phyloP scores from a whole-genome alignment of 371 early-diverging fungal genomes.

The Mortierella sp. region DNA sequence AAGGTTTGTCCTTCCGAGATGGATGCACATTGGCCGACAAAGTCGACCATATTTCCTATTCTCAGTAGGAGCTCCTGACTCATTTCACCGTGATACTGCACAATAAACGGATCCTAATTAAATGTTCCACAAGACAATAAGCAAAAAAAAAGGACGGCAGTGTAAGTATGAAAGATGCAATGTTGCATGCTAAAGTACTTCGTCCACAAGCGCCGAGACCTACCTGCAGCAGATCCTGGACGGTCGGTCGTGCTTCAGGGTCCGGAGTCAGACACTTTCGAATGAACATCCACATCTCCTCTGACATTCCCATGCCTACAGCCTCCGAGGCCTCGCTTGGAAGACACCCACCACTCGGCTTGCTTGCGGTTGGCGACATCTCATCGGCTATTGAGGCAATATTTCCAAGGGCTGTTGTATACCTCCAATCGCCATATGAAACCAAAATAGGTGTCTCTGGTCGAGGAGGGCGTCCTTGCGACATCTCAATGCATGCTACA shows the following conservation, averaged over 20 bases:
- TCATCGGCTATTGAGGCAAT: conserved; percentile 47
- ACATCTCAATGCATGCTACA: conserved; percentile 63
- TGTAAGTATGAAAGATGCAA: neutral
- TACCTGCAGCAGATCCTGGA: conserved; percentile 53
- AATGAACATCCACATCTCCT: conserved; percentile 62
- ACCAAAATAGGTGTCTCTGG: conserved; percentile 38
- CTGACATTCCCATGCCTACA: conserved; percentile 58
- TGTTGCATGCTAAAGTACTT: neutral
- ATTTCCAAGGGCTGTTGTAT: neutral
- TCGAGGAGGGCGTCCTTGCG: conserved; percentile 45
- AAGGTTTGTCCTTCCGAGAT: conserved; percentile 15
- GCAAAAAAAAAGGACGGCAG: neutral
- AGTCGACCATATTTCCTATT: conserved; percentile 42
- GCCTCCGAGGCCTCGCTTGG: conserved; percentile 6
- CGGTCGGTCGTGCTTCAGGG: conserved; percentile 67
- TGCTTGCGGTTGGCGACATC: conserved; percentile 47
- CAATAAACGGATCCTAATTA: conserved; percentile 55
- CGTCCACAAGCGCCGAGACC: neutral
- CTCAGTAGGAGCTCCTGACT: conserved; percentile 27
- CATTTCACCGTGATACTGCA: neutral
- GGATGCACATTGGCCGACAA: conserved; percentile 41
- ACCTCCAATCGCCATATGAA: conserved; percentile 29
- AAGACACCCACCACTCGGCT: conserved; percentile 6
- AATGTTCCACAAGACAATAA: neutral
- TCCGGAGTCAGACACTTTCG: conserved; percentile 70